Evolutionary conservation across 2,329 filamentous ascomycete species (phyloP).

Genomic region (Ophiocordyceps sinensis): DNA sequence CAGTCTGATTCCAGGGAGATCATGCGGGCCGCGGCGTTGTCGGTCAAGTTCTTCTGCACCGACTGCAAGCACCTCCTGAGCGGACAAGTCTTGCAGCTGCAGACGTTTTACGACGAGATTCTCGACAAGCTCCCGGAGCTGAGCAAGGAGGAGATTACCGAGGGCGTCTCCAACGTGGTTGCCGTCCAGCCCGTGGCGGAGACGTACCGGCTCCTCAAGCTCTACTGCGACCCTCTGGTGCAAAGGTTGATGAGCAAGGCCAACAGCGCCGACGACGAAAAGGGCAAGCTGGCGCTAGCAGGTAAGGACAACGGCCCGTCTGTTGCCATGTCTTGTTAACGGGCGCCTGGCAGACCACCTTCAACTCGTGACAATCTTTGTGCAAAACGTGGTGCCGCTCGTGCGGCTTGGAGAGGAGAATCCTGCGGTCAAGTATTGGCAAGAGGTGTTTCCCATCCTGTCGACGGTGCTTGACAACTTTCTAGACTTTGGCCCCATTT

Average conservation of each 20-base stretch:
- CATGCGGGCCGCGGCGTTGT: constrained; percentile 76
- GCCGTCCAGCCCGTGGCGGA: constrained; percentile 70
- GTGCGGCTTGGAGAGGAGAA: constrained; percentile 60
- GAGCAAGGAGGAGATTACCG: constrained; percentile 92
- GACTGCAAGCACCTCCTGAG: constrained; percentile 84
- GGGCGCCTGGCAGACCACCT: constrained; percentile 52
- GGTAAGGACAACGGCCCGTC: constrained; percentile 32
- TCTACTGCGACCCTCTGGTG: constrained; percentile 86
- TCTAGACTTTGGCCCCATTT: constrained; percentile 70
- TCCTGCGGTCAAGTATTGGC: constrained; percentile 89
- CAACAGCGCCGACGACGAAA: constrained; percentile 68
- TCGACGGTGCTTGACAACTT: constrained; percentile 82
- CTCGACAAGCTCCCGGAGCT: constrained; percentile 70
- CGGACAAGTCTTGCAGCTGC: constrained; percentile 70
- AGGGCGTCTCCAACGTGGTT: constrained; percentile 86
- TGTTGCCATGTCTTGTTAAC: background rate
- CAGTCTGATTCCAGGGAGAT: constrained; percentile 81
- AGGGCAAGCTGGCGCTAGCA: constrained; percentile 73
- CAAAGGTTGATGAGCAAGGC: constrained; percentile 75
- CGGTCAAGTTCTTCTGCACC: constrained; percentile 93
- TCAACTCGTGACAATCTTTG: constrained; percentile 81
- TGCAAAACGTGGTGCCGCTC: constrained; percentile 63
- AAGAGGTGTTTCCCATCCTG: constrained; percentile 81
- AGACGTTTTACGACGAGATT: constrained; percentile 83
- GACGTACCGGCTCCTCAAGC: constrained; percentile 72